Evolutionary conservation across 2,329 filamentous ascomycete genomes (phyloP), one percentile per base, ranked within the genome.

Genomic region (Sclerotinia glacialis): DNA sequence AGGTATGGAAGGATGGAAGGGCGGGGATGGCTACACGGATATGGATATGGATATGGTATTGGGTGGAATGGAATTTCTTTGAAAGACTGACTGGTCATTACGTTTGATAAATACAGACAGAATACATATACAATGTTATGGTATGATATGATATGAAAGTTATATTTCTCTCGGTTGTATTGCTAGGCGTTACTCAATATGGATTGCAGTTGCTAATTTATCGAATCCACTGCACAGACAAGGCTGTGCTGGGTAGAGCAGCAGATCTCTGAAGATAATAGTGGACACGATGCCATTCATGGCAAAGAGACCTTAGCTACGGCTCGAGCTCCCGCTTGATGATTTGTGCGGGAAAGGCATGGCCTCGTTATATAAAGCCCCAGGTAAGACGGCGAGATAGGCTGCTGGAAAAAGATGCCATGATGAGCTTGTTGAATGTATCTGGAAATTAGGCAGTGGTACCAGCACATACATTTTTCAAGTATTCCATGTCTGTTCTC

Each of bases 1-100:
- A 40, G 37, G 37, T 16, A 26, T 60, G 58, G 14, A 18, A 6
- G 12, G 14, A 16, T 23, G 56, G 56, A 46, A 18, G 21, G 31
- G 44, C n/a, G 16, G 23, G 37, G 44, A 59, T 47, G 28, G 44
- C 21, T 44, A 34, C 34, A 34, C n/a, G 55, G 55, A 16, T 59
- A 58, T 47, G 42, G 42, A 14, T 59, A 58, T 59, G 26, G 56
- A 23, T 12, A 47, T 7, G 56, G 58, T 37, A 49, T 60, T 46
- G 21, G 28, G 37, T 21, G 44, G 12, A 40, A 16, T 21, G 44
- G n/a, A 7, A 37, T 60, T 60, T 37, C 5, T 8, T 23, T 18
- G 28, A 14, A n/a, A 18, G 28, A 18, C 12, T 12, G 14, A 14
- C 12, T 23, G 28, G 12, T 26, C 42, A 12, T 34, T 49, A 23